Conservation (phyloP, 345 rosid species). For the Sisymbrium irio region DNA sequence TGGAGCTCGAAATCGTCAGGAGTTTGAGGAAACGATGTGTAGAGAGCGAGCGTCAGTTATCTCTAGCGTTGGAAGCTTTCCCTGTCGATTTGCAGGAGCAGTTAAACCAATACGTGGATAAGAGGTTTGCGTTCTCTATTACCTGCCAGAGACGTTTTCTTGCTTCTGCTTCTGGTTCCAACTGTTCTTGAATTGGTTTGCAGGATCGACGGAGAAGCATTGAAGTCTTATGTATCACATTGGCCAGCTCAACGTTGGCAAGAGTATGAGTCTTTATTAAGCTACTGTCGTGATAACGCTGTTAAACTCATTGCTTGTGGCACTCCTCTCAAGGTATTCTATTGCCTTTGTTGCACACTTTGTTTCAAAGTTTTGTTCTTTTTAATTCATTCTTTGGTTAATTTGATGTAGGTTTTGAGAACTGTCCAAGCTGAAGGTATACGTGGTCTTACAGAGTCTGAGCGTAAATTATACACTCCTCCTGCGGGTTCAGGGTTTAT, state of each 20-base stretch:
- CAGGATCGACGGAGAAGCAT: constrained; percentile 71
- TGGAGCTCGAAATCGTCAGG: constrained; percentile 78
- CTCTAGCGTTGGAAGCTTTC: constrained; percentile 79
- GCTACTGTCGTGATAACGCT: constrained; percentile 70
- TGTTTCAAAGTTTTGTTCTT: neutral
- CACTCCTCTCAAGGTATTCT: constrained; percentile 66
- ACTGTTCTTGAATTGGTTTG: constrained; percentile 26
- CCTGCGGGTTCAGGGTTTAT: constrained; percentile 90
- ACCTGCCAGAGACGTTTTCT: neutral
- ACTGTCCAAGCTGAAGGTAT: constrained; percentile 94
- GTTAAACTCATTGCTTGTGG: constrained; percentile 79
- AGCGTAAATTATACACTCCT: constrained; percentile 68
- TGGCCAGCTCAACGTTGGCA: constrained; percentile 80
- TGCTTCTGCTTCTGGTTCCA: neutral
- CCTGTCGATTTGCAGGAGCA: constrained; percentile 68
- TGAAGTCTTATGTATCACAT: constrained; percentile 59
- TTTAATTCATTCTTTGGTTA: neutral
- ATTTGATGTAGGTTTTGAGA: constrained; percentile 58
- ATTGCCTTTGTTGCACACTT: neutral
- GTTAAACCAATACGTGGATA: constrained; percentile 55
- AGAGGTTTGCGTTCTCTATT: constrained; percentile 44
- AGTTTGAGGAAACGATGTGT: constrained; percentile 53
- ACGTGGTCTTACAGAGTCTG: constrained; percentile 72
- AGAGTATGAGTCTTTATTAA: constrained; percentile 82
- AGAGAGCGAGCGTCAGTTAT: constrained; percentile 51